These are phyloP conservation scores for Paramecium tetraurelia DNA, from an alignment of 73 alveolate species.

Conservation along the genomic window DNA sequence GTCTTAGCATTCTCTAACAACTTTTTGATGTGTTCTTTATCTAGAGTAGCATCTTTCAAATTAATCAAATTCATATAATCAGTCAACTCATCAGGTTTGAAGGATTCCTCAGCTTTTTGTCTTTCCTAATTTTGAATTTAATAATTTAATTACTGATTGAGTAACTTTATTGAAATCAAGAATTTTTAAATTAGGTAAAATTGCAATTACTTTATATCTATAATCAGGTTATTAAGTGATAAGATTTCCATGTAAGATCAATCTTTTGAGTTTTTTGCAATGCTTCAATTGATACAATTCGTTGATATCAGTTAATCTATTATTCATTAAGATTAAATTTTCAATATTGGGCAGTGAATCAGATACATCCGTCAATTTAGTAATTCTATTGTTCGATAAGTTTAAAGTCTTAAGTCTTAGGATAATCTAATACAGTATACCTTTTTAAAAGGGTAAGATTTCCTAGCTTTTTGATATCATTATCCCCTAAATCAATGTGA, in stretches of 20 bases:
- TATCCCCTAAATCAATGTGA: conserved; percentile 61
- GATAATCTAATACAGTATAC: neutral
- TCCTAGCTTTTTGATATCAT: conserved; percentile 60
- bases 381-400: conserved; percentile 47
- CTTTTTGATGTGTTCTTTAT: conserved; percentile 8
- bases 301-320: conserved; percentile 49
- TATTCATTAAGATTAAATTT: conserved; percentile 52
- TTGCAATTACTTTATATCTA: conserved; percentile 48
- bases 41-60: conserved; percentile 19
- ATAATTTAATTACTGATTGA: neutral
- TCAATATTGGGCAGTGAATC: conserved; percentile 55
- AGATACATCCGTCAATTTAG: conserved; percentile 46
- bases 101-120: neutral
- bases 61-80: conserved; percentile 43
- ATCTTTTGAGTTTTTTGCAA: conserved; percentile 57
- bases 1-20: conserved; percentile 30
- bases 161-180: conserved; percentile 57
- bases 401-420: conserved; percentile 50
- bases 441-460: conserved; percentile 51
- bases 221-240: conserved; percentile 55
- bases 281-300: conserved; percentile 51
- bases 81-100: conserved; percentile 4
- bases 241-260: conserved; percentile 49
- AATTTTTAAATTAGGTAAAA: conserved; percentile 44
- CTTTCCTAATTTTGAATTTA: neutral